phyloP scores from a whole-genome alignment of 2,329 filamentous ascomycete species.

The Ophiobolus disseminans region DNA sequence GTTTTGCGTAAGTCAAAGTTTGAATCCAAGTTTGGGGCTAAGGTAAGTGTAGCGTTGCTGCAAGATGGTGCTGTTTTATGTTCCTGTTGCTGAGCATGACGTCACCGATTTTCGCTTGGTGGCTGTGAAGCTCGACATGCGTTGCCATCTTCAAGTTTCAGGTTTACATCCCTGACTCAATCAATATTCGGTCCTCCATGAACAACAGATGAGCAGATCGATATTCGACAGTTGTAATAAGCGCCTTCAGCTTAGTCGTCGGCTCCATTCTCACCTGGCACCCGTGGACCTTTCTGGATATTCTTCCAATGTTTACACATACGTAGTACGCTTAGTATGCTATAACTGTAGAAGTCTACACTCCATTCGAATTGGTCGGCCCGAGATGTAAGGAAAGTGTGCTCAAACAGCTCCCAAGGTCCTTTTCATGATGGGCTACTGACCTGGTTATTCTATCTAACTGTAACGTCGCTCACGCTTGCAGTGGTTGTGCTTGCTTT shows the following conservation, averaged over 20 bases:
- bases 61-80: neutral
- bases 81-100: neutral
- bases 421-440: no score
- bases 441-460: no score
- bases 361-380: no score
- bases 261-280: no score
- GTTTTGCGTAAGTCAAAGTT: constrained; percentile 3
- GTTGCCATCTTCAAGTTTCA: neutral
- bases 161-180: neutral
- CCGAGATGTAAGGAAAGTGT: no score
- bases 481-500: no score
- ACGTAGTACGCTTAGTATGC: no score
- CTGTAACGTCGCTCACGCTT: no score
- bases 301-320: no score
- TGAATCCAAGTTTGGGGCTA: constrained; percentile 7
- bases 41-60: neutral
- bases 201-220: neutral
- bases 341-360: no score
- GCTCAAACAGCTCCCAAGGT: no score
- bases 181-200: neutral
- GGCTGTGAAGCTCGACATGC: neutral
- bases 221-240: neutral
- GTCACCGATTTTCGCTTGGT: constrained; percentile 1
- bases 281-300: no score
- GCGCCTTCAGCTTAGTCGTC: neutral